Base-by-base conservation (phyloP, 1,284 basidiomycete species). In the Fomes fomentarius region DNA sequence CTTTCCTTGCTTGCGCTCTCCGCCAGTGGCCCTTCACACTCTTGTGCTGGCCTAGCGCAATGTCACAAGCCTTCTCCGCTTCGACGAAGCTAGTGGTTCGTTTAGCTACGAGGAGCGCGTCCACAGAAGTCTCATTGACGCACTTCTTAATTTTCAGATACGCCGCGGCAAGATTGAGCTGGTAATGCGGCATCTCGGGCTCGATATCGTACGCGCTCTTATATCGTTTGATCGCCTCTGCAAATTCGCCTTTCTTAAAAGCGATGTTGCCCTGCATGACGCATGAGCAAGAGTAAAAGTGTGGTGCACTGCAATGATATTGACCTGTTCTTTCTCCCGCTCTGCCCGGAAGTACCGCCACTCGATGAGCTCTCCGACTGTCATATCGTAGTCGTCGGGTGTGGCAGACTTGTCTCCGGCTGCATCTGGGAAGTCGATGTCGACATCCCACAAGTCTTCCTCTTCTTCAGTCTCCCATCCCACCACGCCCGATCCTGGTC, bases 401-500 rank as follows among this genome's bases (percentile, higher is more conserved):
- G 69, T 70, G 55, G 80, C 82, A 2, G n/a, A 5, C 34, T 28
- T 10, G 30, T 82, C 81, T 11, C 34, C 38, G 9, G 9, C 24
- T 4, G 19, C n/a, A n/a, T n/a, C 15, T 0, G 78, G 72, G 43
- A 85, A 85, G 64, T 87, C 85, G 8, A 88, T 69, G 49, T 84
- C 82, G 26, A 84, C 69, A 54, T 85, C 84, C 87, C 86, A 89
- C 15, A 87, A 76, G 59, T 89, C 87, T 59, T 89, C 86, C 60
- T 89, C 86, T 24, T 85, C 83, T 52, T 81, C 79, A 4, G 84
- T 85, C 59, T 82, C 83, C 85, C 86, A 88, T 1, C 84, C 84
- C 63, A 72, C 77, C 3, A 87, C 75, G 4, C 85, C 85, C 50
- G 80, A 82, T 12, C 76, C 76, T 77, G 54, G 6, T 6, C 2